Conservation (phyloP, 768 basidiomycete genomes). For the Calocera cornea region DNA sequence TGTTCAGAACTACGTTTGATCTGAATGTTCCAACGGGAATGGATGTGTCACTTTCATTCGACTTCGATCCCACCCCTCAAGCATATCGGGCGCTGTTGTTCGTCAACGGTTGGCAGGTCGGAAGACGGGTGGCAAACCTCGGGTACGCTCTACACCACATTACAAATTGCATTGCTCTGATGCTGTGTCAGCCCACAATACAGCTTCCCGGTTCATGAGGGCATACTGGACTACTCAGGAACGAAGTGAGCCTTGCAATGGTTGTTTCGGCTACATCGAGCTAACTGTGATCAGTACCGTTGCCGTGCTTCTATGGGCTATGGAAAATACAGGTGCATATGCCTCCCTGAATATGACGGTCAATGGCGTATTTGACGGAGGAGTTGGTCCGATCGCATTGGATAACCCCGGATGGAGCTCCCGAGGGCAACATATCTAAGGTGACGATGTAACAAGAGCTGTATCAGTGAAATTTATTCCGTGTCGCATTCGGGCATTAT, state of each 20-base stretch:
- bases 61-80: conserved; percentile 43
- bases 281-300: conserved; percentile 20
- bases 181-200: conserved; percentile 46
- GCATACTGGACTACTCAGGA: conserved; percentile 61
- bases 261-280: conserved; percentile 30
- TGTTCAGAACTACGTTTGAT: conserved; percentile 64
- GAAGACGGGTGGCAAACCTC: conserved; percentile 58
- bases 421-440: neutral
- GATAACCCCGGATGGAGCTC: conserved; percentile 6
- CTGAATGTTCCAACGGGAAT: conserved; percentile 42
- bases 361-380: conserved; percentile 49
- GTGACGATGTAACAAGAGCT: neutral
- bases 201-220: conserved; percentile 73
- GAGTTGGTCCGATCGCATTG: conserved; percentile 34
- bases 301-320: conserved; percentile 54
- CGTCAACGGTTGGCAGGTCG: conserved; percentile 86
- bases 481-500: too few relatives aligned
- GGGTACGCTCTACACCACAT: conserved; percentile 32
- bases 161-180: conserved; percentile 1
- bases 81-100: conserved; percentile 62
- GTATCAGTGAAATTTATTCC: too few relatives aligned
- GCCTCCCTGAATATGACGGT: conserved; percentile 37
- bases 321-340: conserved; percentile 30
- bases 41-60: conserved; percentile 62
- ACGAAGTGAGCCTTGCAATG: conserved; percentile 38